Base-by-base conservation (phyloP, 495 filamentous ascomycete species). In the Oidiodendron maius region DNA sequence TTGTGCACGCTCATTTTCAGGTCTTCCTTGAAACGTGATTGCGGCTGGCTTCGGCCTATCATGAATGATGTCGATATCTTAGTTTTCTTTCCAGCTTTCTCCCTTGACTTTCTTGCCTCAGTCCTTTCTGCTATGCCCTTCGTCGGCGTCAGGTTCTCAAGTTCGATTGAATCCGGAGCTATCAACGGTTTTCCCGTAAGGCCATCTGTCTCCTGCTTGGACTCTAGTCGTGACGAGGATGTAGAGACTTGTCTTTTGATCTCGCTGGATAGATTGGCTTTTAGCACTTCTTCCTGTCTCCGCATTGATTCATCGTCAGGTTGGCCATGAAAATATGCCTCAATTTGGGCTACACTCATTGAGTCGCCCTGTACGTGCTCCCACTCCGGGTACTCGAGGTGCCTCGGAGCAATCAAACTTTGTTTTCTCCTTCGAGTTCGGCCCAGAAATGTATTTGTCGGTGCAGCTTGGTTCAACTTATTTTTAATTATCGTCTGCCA, bases 321-420 rank as follows among this genome's bases (percentile, higher is more conserved):
- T 30, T 46, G 20, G 20, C 18, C 26, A 4, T 36, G 28, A 35
- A 36, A 21, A 22, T 48, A 21, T 15, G 37, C 40, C 11, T 34
- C 34, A 30, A 28, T 51, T 5, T 51, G 17, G 8, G 18, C 41
- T 3, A n/a, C 20, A 17, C 22, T 42, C 35, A 49, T 48, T 6
- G 39, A 21, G 1, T 50, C 26, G 9, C 53, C 12, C 25, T 46
- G 48, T 6, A 55, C 20, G 1, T 56, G 20, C 30, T 60, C 57
- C 26, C 57, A 38, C 23, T 61, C 54, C 3, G 58, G 58, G 40
- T 35, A 61, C 17, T 61, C 51, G 34, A 55, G 32, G n/a, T 45
- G 24, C n/a, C 40, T 32, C 13, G 34, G 25, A 8, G 50, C 18
- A 39, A 12, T 46, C 17, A 52, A 30, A 26, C 58, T 61, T 6